These are phyloP conservation scores for Verticillium longisporum DNA, from an alignment of 2,329 filamentous ascomycete species.

Conservation along the genomic window DNA sequence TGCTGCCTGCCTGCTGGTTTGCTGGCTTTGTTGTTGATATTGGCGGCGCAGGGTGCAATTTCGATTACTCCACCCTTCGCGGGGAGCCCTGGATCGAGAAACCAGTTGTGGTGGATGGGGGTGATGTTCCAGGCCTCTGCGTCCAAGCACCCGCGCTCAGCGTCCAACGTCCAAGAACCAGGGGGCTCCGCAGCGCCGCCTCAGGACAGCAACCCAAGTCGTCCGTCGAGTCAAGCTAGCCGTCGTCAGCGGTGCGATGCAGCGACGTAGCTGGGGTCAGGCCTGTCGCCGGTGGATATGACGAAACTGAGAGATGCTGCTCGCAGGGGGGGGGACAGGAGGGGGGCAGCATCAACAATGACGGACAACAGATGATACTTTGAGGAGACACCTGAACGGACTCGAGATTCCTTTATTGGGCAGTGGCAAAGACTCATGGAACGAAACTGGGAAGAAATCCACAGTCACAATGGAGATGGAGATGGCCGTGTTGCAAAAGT, in stretches of 20 bases:
- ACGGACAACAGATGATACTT: not conserved
- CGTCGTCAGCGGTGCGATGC: not conserved
- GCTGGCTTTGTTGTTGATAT: not conserved
- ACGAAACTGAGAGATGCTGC: not conserved
- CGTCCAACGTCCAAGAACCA: not conserved
- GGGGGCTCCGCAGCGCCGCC: not conserved
- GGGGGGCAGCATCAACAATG: not conserved
- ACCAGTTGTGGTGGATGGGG: not conserved
- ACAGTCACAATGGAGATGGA: too few relatives aligned
- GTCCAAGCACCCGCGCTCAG: not conserved
- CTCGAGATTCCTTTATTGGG: too few relatives aligned
- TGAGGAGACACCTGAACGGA: not conserved
- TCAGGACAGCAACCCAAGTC: not conserved
- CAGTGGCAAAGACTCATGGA: too few relatives aligned
- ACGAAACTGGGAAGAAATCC: too few relatives aligned
- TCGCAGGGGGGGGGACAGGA: not conserved
- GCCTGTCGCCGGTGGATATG: not conserved
- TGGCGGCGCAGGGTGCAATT: not conserved
- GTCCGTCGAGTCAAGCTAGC: not conserved
- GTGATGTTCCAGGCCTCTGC: not conserved
- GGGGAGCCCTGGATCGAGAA: not conserved
- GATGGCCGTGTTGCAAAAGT: too few relatives aligned
- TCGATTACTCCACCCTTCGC: constrained; percentile 3
- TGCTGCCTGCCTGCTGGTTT: not conserved
- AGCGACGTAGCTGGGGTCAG: not conserved